Conservation (phyloP, 345 rosid species). For the Eucalyptus marginata region DNA sequence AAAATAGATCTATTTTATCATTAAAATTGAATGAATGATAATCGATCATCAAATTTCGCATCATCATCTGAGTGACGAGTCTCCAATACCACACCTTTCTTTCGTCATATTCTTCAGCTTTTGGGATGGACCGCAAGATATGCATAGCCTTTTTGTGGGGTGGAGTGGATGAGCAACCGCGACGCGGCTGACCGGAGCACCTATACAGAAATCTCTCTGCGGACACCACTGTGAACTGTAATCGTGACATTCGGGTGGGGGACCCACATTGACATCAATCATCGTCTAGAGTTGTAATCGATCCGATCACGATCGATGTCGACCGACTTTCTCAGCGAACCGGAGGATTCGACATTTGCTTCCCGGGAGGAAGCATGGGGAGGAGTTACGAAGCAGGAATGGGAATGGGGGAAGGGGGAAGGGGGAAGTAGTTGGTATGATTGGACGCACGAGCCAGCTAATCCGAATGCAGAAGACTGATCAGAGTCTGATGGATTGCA, state of each 20-base stretch:
- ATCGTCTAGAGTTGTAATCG: neutral
- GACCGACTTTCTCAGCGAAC: neutral
- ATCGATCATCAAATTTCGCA: too few species aligned
- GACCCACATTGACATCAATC: neutral
- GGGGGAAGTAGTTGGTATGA: neutral
- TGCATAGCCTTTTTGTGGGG: neutral
- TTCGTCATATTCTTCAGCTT: neutral
- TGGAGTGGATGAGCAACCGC: neutral
- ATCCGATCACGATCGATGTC: neutral
- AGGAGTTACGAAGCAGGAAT: neutral
- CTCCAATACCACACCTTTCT: neutral
- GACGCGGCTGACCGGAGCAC: neutral
- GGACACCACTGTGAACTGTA: neutral
- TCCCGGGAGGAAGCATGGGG: slow-evolving; percentile 42
- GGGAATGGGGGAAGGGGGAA: neutral
- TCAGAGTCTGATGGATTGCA: neutral
- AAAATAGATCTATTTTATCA: too few species aligned
- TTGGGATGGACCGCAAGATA: neutral
- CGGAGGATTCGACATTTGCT: neutral
- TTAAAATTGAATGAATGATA: neutral
- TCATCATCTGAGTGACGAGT: neutral
- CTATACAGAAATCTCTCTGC: neutral
- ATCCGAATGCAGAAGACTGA: neutral
- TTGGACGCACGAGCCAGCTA: neutral
- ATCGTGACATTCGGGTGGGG: neutral